phyloP scores from a whole-genome alignment of 805 yeast genomes.

The Metschnikowia gelsemii region DNA sequence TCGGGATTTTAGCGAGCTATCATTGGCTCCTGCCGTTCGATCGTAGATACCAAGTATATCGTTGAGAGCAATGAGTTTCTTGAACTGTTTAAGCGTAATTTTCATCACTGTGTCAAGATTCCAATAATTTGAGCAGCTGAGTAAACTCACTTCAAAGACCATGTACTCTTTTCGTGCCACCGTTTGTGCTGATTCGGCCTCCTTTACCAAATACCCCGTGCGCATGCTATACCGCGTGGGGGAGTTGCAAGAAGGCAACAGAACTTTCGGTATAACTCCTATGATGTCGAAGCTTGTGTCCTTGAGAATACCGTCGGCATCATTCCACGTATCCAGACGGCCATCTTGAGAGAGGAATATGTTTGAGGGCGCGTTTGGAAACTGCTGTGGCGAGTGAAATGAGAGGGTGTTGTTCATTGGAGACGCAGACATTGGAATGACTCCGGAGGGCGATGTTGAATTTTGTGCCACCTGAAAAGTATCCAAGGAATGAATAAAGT shows the following conservation, averaged over 20 bases:
- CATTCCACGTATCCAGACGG: slow-evolving; percentile 11
- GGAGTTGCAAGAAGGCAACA: slow-evolving; percentile 68
- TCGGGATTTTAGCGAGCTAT: slow-evolving; percentile 7
- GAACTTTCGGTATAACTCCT: slow-evolving; percentile 57
- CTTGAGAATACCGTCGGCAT: slow-evolving; percentile 35
- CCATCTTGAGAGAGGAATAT: slow-evolving; percentile 34
- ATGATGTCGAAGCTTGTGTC: slow-evolving; percentile 52
- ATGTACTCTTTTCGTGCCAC: slow-evolving; percentile 19
- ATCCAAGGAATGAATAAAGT: slow-evolving; percentile 22
- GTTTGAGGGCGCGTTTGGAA: slow-evolving; percentile 32
- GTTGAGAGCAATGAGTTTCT: slow-evolving; percentile 50
- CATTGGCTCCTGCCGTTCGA: slow-evolving; percentile 3
- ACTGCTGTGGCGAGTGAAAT: slow-evolving; percentile 41
- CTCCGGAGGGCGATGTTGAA: slow-evolving; percentile 18
- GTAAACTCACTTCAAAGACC: slow-evolving; percentile 60
- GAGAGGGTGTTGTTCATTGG: slow-evolving; percentile 30
- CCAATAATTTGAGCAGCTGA: slow-evolving; percentile 73
- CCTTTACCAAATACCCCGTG: slow-evolving; percentile 64
- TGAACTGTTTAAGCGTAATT: slow-evolving; percentile 57
- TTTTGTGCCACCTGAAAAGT: slow-evolving; percentile 18
- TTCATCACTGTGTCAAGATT: slow-evolving; percentile 54
- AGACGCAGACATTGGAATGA: slow-evolving; percentile 24
- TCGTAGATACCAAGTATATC: slow-evolving; percentile 35
- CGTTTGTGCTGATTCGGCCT: slow-evolving; percentile 17
- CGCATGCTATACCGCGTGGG: slow-evolving; percentile 68